These are phyloP conservation scores for Brassica nigra DNA, from an alignment of 345 rosid genomes.

Conservation along the genomic window DNA sequence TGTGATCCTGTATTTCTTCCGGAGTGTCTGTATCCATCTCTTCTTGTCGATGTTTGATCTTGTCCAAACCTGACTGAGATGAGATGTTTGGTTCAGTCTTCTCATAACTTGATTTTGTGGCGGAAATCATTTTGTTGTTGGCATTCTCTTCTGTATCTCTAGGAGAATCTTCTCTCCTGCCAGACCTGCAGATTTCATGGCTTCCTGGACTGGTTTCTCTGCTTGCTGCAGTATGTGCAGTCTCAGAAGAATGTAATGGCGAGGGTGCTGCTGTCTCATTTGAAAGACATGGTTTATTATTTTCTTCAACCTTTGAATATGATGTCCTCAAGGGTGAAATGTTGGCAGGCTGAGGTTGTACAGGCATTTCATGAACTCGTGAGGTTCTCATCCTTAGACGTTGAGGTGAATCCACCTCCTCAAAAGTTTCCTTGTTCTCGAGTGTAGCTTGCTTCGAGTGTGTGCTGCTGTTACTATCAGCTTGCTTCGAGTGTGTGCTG, in stretches of 20 bases:
- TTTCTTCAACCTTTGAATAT: slow-evolving; percentile 22
- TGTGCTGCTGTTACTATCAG: slow-evolving; percentile 17
- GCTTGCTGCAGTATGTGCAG: slow-evolving; percentile 9
- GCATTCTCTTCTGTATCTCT: slow-evolving; percentile 33
- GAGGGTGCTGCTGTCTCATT: slow-evolving; percentile 17
- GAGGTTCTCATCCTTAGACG: slow-evolving; percentile 32
- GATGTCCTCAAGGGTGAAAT: slow-evolving; percentile 27
- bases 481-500: slow-evolving; percentile 27
- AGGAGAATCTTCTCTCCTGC: slow-evolving; percentile 21
- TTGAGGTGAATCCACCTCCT: slow-evolving; percentile 35
- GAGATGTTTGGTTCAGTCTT: slow-evolving; percentile 31
- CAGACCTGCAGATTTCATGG: slow-evolving; percentile 27
- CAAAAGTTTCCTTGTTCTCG: slow-evolving; percentile 33
- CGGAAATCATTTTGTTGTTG: slow-evolving; percentile 12
- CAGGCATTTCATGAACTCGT: slow-evolving; percentile 26
- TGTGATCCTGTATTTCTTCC: slow-evolving; percentile 20
- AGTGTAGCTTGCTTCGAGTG: slow-evolving; percentile 27
- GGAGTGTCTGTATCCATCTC: slow-evolving; percentile 32
- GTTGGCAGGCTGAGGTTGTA: slow-evolving; percentile 30
- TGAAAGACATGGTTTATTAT: slow-evolving; percentile 19
- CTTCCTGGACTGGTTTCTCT: slow-evolving; percentile 33
- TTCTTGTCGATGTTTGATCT: slow-evolving; percentile 32
- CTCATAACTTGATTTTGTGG: slow-evolving; percentile 33
- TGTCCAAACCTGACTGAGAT: slow-evolving; percentile 33
- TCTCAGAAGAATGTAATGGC: slow-evolving; percentile 25